Conservation (phyloP, 306 rosid species). For the Cicer judaicum region DNA sequence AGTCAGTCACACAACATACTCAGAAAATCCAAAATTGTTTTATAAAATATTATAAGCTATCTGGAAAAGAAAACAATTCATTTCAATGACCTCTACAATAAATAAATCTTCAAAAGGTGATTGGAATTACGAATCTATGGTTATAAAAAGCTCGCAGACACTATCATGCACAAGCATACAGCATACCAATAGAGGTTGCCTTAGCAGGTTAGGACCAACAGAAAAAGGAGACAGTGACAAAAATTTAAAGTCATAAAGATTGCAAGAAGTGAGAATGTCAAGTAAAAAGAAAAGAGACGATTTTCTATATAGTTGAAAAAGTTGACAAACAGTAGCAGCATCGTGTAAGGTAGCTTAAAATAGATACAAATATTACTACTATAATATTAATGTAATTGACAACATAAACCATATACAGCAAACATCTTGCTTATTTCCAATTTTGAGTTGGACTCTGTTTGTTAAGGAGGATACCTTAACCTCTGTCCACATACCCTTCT, state of each 20-base stretch:
- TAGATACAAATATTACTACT: neutral
- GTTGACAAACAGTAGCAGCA: neutral
- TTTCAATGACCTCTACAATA: slow-evolving; percentile 9
- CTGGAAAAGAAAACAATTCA: slow-evolving; percentile 8
- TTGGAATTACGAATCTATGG: slow-evolving; percentile 17
- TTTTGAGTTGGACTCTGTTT: slow-evolving; percentile 16
- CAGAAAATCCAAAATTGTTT: neutral
- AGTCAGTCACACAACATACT: slow-evolving; percentile 1
- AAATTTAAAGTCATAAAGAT: neutral
- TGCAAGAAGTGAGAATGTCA: neutral
- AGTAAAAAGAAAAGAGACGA: neutral
- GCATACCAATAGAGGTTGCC: neutral
- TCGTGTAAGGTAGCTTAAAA: slow-evolving; percentile 10
- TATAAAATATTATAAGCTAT: neutral
- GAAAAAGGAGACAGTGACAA: neutral
- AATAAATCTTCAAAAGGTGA: neutral
- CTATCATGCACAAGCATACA: neutral
- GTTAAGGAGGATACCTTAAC: slow-evolving; percentile 11
- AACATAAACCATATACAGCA: slow-evolving; percentile 11
- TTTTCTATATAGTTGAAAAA: neutral
- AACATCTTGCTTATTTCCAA: slow-evolving; percentile 26
- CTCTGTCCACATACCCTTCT: neutral
- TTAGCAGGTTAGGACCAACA: neutral
- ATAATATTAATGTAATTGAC: neutral
- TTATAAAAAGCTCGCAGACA: neutral